These are phyloP conservation scores for Elymus sibiricus DNA, from an alignment of 176 grass and related monocot genomes.

Conservation along the genomic window DNA sequence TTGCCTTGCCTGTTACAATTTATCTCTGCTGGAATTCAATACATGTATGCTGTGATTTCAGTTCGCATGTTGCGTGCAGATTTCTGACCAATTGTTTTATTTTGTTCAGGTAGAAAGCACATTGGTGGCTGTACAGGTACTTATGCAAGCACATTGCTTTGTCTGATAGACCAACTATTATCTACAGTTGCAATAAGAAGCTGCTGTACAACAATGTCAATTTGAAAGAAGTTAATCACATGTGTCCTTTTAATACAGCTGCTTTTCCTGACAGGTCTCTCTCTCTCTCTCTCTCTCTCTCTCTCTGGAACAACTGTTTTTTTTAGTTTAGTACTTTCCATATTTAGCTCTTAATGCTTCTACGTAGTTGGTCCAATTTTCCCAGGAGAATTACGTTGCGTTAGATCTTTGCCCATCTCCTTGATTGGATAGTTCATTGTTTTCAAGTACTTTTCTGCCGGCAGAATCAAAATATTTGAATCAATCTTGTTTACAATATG, in stretches of 20 bases:
- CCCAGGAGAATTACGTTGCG: too few relatives aligned
- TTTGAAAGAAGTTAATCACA: constrained; percentile 97
- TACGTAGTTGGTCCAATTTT: too few relatives aligned
- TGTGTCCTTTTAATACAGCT: constrained; percentile 94
- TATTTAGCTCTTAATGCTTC: neutral
- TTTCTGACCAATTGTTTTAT: constrained; percentile 20
- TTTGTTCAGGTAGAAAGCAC: constrained; percentile 75
- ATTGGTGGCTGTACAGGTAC: constrained; percentile 91
- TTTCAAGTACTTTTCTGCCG: too few relatives aligned
- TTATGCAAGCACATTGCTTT: constrained; percentile 33
- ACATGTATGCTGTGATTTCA: neutral
- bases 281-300: constrained; percentile 23
- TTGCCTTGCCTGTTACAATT: neutral
- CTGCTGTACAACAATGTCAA: constrained; percentile 97
- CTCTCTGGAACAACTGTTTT: neutral
- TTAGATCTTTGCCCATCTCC: too few relatives aligned
- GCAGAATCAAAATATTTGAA: neutral
- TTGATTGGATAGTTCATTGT: too few relatives aligned
- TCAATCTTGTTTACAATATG: neutral
- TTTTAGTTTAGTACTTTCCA: neutral
- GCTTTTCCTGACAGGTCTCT: constrained; percentile 97
- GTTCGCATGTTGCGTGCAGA: neutral
- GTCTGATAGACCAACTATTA: constrained; percentile 81
- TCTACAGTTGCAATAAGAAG: constrained; percentile 99
- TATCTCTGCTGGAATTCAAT: neutral